Percentiles rank a stretch among this genome's conserved stretches.
phyloP scores from a whole-genome alignment of 352 stramenopile genomes.

The Peronospora belbahrii region DNA sequence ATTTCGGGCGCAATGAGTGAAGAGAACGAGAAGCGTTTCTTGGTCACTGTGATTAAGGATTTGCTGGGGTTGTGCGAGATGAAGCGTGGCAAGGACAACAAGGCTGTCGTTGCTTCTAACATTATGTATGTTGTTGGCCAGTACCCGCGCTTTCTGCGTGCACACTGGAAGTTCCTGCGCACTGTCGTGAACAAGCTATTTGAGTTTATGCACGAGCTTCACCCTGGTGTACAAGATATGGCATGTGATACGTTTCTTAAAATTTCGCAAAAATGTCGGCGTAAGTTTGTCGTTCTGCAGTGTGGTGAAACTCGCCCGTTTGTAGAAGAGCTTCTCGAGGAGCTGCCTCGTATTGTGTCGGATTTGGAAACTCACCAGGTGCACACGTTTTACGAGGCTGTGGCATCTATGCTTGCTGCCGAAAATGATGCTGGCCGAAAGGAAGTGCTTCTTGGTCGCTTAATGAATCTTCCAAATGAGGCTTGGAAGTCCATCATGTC shows the following conservation, averaged over 20 bases:
- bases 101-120: constrained; percentile 98
- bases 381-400: constrained; percentile 98
- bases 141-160: constrained; percentile 98
- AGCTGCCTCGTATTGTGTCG: constrained; percentile 92
- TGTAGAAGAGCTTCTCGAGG: constrained; percentile 94
- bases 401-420: constrained; percentile 85
- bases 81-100: constrained; percentile 99
- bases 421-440: constrained; percentile 79
- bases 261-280: constrained; percentile 96
- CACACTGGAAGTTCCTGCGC: constrained; percentile 99
- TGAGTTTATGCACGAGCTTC: constrained; percentile 99
- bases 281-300: constrained; percentile 97
- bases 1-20: constrained; percentile 99
- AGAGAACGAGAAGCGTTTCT: constrained; percentile 99
- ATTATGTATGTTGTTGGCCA: constrained; percentile 99
- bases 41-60: constrained; percentile 99
- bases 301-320: constrained; percentile 90
- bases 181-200: constrained; percentile 99
- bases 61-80: constrained; percentile 95
- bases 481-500: constrained; percentile 85
- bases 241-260: constrained; percentile 99
- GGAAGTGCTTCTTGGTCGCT: constrained; percentile 83
- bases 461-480: constrained; percentile 95
- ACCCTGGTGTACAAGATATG: constrained; percentile 99
- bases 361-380: constrained; percentile 98